Base-by-base conservation (phyloP, 345 rosid species). In the Bruguiera gymnorhiza region DNA sequence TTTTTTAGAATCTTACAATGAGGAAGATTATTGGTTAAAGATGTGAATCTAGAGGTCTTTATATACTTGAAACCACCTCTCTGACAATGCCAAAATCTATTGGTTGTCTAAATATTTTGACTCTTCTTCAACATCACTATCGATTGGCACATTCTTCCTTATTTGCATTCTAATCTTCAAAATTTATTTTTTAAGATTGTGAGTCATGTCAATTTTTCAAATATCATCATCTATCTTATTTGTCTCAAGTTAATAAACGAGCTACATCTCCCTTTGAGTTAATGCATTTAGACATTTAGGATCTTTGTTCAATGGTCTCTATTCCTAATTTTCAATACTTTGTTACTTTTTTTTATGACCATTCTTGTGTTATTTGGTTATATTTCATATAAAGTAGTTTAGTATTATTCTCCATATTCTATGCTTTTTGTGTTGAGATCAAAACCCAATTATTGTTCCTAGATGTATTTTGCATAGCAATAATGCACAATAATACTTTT, bases 1-100 rank as follows among this genome's bases (percentile, higher is more conserved):
- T 68, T 68, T 68, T 46, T 19, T 24, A 68, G 2, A 53, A 68
- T 68, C 51, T 57, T 21, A 36, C 34, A 37, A 56, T 8, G 1
- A 27, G 15, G 54, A 48, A 19, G 36, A 36, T 57, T 57, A 34
- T 56, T 55, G 71, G 63, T 24, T 56, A 16, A 37, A 32, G 34
- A 58, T 24, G 26, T 26, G 24, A 24, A n/a, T 9, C 37, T 21
- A 23, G 54, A 20, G 53, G 54, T 57, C 63, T 57, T 15, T 68
- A 24, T n/a, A 30, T 37, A 8, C 31, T 68, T 34, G 63, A 68
- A 18, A 52, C 24, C 36, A 6, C 36, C 6, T 6, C 36, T 34
- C 8, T 31, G 7, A 15, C 0, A 2, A 2, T 67, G 24, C 24
- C 50, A 23, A 54, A 57, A 31, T 4, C 9, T 26, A n/a, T 57